Evolutionary conservation across 1,139 yeast genomes (phyloP).

Genomic region (Pichia sp.): DNA sequence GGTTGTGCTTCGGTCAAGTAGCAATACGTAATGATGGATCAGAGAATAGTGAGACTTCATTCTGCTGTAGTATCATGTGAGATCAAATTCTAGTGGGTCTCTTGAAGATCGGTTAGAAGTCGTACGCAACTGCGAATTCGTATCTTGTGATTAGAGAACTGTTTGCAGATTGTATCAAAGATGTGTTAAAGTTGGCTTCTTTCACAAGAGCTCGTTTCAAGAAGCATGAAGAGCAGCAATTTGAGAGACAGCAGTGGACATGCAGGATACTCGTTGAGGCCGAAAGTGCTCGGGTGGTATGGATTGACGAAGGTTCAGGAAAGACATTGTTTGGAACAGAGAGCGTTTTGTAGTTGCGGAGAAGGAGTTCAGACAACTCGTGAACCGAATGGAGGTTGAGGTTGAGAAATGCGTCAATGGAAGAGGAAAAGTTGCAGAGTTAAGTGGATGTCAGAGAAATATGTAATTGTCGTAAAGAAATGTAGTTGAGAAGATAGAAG

Average conservation of each 20-base stretch:
- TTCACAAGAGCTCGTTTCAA: not conserved
- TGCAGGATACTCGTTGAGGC: not conserved
- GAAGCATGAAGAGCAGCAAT: not conserved
- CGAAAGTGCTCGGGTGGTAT: not conserved
- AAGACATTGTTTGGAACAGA: not conserved
- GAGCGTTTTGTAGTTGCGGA: not conserved
- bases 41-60: not conserved
- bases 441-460: not conserved
- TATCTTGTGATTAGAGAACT: not conserved
- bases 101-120: not conserved
- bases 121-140: not conserved
- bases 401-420: not conserved
- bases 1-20: not conserved
- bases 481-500: not conserved
- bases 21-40: not conserved
- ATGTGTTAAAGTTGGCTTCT: not conserved
- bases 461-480: not conserved
- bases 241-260: not conserved
- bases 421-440: not conserved
- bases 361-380: not conserved
- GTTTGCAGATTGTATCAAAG: not conserved
- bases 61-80: not conserved
- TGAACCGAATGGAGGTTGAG: not conserved
- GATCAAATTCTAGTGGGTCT: not conserved
- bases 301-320: not conserved